Evolutionary conservation across 495 filamentous ascomycete species (phyloP).

Genomic region (Trichoderma orchidacearum): DNA sequence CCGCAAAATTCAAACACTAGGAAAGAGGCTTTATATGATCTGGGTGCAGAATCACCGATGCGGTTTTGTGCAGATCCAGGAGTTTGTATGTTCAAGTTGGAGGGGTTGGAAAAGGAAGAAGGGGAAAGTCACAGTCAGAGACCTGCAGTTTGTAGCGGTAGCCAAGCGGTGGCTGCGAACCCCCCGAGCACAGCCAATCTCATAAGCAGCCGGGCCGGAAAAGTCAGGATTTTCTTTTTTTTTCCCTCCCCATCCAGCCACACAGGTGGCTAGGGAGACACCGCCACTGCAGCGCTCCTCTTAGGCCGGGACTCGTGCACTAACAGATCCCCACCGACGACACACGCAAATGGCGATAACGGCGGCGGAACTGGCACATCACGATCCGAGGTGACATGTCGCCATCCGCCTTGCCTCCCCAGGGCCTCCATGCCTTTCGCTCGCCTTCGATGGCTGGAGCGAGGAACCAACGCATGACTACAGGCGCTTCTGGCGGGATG

Average conservation of each 20-base stretch:
- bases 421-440: neutral
- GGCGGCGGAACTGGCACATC: neutral
- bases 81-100: conserved; percentile 6
- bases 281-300: neutral
- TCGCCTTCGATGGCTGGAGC: neutral
- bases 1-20: neutral
- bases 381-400: neutral
- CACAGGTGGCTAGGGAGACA: neutral
- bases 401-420: too few species aligned
- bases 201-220: neutral
- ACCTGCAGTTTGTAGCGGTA: neutral
- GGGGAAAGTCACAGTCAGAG: conserved; percentile 11
- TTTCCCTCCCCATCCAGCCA: neutral
- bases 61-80: conserved; percentile 13
- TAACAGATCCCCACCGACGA: neutral
- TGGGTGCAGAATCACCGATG: neutral
- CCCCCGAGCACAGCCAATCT: neutral
- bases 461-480: too few species aligned
- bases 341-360: neutral
- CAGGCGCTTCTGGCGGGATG: neutral
- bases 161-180: neutral
- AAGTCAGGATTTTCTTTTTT: neutral
- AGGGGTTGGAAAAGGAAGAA: conserved; percentile 2
- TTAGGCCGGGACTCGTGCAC: neutral
- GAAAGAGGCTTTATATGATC: neutral